phyloP scores from a whole-genome alignment of 371 early-diverging fungal species.

The Mortierella sp. region DNA sequence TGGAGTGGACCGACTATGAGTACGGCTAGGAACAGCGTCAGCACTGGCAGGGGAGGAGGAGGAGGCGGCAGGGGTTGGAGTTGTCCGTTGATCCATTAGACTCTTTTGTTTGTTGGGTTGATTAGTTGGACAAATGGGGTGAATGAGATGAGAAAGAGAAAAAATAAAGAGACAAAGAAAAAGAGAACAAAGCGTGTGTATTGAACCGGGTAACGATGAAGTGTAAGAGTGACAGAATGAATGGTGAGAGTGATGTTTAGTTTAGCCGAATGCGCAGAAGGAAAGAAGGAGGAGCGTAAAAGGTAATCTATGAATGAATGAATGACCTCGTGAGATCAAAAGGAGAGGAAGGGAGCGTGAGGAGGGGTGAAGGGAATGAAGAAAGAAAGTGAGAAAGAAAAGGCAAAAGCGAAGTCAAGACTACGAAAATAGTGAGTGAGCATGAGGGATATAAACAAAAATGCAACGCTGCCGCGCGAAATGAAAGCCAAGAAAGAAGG shows the following conservation, averaged over 20 bases:
- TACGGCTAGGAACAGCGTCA: not conserved
- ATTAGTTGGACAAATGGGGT: not conserved
- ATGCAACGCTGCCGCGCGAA: not conserved
- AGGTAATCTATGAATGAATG: not conserved
- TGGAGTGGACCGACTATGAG: constrained; percentile 15
- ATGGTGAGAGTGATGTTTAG: not conserved
- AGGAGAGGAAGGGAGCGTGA: not conserved
- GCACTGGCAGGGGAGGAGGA: not conserved
- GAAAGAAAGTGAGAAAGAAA: not conserved
- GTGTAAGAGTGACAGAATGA: not conserved
- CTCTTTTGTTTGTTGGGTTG: not conserved
- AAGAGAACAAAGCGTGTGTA: constrained; percentile 1
- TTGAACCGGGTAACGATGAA: not conserved
- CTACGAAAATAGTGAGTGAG: not conserved
- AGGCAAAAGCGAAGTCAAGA: not conserved
- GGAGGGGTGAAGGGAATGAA: not conserved
- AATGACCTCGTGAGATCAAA: not conserved
- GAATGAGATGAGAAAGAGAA: not conserved
- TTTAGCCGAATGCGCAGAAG: not conserved
- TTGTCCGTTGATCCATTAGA: constrained; percentile 19
- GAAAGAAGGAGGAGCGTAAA: not conserved
- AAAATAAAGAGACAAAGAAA: not conserved
- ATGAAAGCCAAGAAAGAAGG: no score
- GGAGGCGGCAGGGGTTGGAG: constrained; percentile 11
- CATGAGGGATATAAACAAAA: not conserved